These are phyloP conservation scores for Waltergamsia citrina DNA, from an alignment of 2,329 filamentous ascomycete species.

Conservation along the genomic window DNA sequence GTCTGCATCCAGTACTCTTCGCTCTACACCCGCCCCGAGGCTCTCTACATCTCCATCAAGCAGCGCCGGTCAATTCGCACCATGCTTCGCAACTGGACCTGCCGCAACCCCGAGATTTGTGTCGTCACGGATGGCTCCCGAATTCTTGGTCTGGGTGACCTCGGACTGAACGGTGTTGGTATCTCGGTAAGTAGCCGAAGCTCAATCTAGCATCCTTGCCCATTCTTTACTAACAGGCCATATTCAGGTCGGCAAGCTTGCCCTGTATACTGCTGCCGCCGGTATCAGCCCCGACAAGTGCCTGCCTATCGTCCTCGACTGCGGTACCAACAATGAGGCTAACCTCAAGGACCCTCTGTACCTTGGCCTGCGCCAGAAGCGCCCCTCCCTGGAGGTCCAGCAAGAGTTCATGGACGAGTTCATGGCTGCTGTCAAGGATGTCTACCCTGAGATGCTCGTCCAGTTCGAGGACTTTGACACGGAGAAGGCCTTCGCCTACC, in stretches of 20 bases:
- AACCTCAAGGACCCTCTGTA: slow-evolving; percentile 69
- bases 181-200: slow-evolving; percentile 60
- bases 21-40: slow-evolving; percentile 90
- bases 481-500: slow-evolving; percentile 78
- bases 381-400: slow-evolving; percentile 68
- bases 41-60: slow-evolving; percentile 90
- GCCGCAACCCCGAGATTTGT: slow-evolving; percentile 83
- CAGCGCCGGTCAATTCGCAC: slow-evolving; percentile 84
- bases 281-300: slow-evolving; percentile 87
- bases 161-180: slow-evolving; percentile 94
- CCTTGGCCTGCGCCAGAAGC: slow-evolving; percentile 78
- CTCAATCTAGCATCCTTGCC: not conserved
- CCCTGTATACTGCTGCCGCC: slow-evolving; percentile 89
- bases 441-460: slow-evolving; percentile 59
- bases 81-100: slow-evolving; percentile 90
- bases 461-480: slow-evolving; percentile 99
- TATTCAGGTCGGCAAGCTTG: slow-evolving; percentile 73
- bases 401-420: slow-evolving; percentile 94
- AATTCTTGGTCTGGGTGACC: slow-evolving; percentile 84
- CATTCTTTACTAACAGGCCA: slow-evolving; percentile 11
- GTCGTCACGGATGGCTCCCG: slow-evolving; percentile 94
- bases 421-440: slow-evolving; percentile 81
- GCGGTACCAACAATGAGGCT: slow-evolving; percentile 55
- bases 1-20: slow-evolving; percentile 95
- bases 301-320: slow-evolving; percentile 60